Evolutionary conservation across 1,284 basidiomycete species (phyloP).

Genomic region (Cerioporus squamosus): DNA sequence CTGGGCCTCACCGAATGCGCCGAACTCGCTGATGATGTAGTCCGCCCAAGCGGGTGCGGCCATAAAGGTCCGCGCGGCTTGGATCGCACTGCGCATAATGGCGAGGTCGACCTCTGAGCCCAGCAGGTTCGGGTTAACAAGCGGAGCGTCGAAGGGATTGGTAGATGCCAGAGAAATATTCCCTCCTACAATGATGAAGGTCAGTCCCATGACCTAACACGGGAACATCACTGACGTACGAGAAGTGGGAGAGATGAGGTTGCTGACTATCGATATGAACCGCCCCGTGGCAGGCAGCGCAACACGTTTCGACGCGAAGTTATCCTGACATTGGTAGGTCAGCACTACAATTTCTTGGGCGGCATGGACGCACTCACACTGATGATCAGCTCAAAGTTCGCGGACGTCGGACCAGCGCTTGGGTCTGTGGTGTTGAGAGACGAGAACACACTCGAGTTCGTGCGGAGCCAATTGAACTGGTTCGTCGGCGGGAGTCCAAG

Average conservation of each 20-base stretch:
- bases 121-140: conserved; percentile 28
- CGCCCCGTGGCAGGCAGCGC: conserved; percentile 30
- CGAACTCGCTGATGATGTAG: conserved; percentile 20
- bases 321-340: neutral
- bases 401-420: conserved; percentile 36
- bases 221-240: conserved; percentile 30
- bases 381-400: conserved; percentile 11
- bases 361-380: neutral
- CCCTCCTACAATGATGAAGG: conserved; percentile 20
- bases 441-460: conserved; percentile 26
- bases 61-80: conserved; percentile 15
- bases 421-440: conserved; percentile 35
- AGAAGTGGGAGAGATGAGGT: conserved; percentile 39
- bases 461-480: conserved; percentile 14
- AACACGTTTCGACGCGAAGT: conserved; percentile 12
- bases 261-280: conserved; percentile 33
- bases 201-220: neutral
- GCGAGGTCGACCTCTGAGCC: conserved; percentile 18
- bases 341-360: neutral
- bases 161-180: conserved; percentile 25
- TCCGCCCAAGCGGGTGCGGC: conserved; percentile 20
- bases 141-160: conserved; percentile 28
- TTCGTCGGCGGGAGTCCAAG: conserved; percentile 5
- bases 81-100: conserved; percentile 22
- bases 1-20: conserved; percentile 17